Base-by-base conservation (phyloP, 2,329 filamentous ascomycete genomes). In the Alternaria sp. region DNA sequence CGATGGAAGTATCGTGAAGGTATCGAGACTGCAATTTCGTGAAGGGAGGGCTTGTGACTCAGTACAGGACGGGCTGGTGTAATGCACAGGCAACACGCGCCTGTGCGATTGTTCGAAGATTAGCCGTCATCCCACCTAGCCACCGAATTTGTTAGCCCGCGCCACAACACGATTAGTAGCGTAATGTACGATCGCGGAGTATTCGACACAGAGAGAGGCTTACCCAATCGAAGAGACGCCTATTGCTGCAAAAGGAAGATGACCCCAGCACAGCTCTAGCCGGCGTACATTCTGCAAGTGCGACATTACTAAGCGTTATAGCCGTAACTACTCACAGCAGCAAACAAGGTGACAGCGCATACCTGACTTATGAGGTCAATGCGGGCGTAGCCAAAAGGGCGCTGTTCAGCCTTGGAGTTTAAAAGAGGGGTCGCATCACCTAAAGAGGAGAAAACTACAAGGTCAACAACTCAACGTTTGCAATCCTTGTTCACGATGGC, bases 401-500 rank as follows among this genome's bases (percentile, higher is more conserved):
- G 44, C 44, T 34, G 44, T 48, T 23, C 23, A 14, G 29, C 44
- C 34, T 48, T 23, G 9, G 11, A 23, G 23, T 14, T 33, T 2
- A 36, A 36, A 3, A 3, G 31, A 48, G 44, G 44, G 44, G 44
- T 48, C 31, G 14, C 44, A 26, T 24, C 2, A 34, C 13, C 4
- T n/a, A 11, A 24, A 48, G 13, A 48, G 21, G 13, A 29, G 4
- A 46, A 11, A 14, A 24, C 3, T 7, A 33, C 29, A 9, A 41
- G 17, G 9, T 28, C n/a, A 31, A 26, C 23, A 45, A 10, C 39
- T 17, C 23, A 24, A 36, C 14, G 28, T 53, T 3, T 14, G 3
- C n/a, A 28, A 6, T 17, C 14, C 21, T 7, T 9, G 13, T 1
- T 49, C 23, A 36, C 23, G 6, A 67, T 66, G 67, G 26, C 51